A percentile compares a stretch with the other conserved stretches of the same genome.
phyloP scores from a whole-genome alignment of 495 filamentous ascomycete species.

The Amniculicola lignicola region DNA sequence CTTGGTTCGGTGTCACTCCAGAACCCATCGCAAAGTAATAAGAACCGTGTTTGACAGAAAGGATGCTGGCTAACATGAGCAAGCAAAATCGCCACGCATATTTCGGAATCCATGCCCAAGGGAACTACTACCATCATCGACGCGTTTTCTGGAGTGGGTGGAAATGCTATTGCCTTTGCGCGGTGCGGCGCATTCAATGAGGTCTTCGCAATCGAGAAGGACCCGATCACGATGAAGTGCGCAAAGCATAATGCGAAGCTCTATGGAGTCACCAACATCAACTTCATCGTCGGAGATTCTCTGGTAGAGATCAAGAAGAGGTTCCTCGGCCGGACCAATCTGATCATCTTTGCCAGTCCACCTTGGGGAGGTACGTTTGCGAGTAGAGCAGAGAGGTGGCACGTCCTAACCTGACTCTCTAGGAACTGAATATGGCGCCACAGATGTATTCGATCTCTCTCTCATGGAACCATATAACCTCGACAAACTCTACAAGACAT shows the following conservation, averaged over 20 bases:
- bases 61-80: conserved; percentile 11
- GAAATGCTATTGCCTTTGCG: conserved; percentile 94
- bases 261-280: conserved; percentile 83
- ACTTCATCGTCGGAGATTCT: conserved; percentile 79
- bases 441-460: conserved; percentile 76
- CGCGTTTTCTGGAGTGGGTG: conserved; percentile 85
- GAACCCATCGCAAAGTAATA: conserved; percentile 80
- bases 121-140: conserved; percentile 67
- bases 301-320: conserved; percentile 56
- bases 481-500: conserved; percentile 57
- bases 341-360: conserved; percentile 82
- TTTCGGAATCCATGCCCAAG: conserved; percentile 53
- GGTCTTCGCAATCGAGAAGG: conserved; percentile 84
- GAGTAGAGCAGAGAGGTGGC: neutral
- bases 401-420: neutral
- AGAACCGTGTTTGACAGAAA: neutral
- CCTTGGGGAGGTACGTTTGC: conserved; percentile 78
- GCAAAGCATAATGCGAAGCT: conserved; percentile 88
- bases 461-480: conserved; percentile 86
- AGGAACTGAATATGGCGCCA: conserved; percentile 75
- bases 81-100: conserved; percentile 76
- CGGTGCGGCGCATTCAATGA: conserved; percentile 68
- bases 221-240: conserved; percentile 72
- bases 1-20: conserved; percentile 95
- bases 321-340: conserved; percentile 36